phyloP scores from a whole-genome alignment of 805 yeast genomes.

The Starmerella roubikii region DNA sequence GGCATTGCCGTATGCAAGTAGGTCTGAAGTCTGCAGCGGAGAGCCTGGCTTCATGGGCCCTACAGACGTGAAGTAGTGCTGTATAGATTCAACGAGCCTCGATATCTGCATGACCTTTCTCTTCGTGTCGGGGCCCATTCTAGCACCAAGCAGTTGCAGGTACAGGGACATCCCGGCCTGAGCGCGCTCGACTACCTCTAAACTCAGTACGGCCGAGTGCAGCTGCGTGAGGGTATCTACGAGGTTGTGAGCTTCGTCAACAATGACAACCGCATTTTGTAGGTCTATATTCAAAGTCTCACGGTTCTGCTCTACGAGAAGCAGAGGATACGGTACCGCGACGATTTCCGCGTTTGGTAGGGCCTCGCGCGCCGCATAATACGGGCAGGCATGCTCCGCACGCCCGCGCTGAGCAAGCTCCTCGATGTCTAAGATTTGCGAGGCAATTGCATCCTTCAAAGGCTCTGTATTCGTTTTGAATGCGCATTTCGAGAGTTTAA shows the following conservation, averaged over 20 bases:
- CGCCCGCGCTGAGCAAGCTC: slow-evolving; percentile 54
- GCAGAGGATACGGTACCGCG: slow-evolving; percentile 72
- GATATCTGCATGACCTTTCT: slow-evolving; percentile 51
- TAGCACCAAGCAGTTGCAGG: slow-evolving; percentile 43
- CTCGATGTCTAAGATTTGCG: slow-evolving; percentile 67
- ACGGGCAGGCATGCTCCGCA: slow-evolving; percentile 55
- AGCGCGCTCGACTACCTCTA: slow-evolving; percentile 35
- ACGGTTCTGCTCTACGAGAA: slow-evolving; percentile 50
- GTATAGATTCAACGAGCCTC: slow-evolving; percentile 41
- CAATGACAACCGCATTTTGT: slow-evolving; percentile 52
- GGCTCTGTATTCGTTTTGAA: slow-evolving; percentile 29
- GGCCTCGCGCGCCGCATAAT: slow-evolving; percentile 55
- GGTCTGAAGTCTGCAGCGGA: slow-evolving; percentile 36
- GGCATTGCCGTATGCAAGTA: slow-evolving; percentile 47
- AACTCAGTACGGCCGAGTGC: slow-evolving; percentile 47
- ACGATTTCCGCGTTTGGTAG: slow-evolving; percentile 53
- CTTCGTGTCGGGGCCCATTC: slow-evolving; percentile 58
- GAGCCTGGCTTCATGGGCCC: slow-evolving; percentile 36
- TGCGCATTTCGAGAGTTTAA: slow-evolving; percentile 33
- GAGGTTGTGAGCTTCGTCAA: slow-evolving; percentile 89
- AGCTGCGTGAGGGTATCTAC: slow-evolving; percentile 61
- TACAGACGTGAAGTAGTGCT: slow-evolving; percentile 31
- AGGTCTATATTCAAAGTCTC: slow-evolving; percentile 45
- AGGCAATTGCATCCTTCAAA: slow-evolving; percentile 31
- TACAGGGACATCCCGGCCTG: slow-evolving; percentile 41